A percentile compares a stretch with the other conserved stretches of the same genome.
phyloP scores from a whole-genome alignment of 176 grass and related monocot species.

The Urochloa ruziziensis region DNA sequence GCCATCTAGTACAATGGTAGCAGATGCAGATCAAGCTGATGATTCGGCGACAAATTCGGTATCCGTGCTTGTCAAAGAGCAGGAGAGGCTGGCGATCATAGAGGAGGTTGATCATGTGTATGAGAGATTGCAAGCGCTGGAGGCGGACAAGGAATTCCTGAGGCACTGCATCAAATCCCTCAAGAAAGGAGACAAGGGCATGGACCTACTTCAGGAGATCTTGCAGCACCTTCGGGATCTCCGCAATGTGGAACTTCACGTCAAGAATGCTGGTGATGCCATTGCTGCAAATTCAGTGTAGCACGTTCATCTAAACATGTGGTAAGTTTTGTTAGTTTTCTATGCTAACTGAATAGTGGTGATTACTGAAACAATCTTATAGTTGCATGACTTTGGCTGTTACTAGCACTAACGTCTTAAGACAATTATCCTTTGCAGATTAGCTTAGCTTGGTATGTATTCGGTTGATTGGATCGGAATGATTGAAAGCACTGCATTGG shows the following conservation, averaged over 20 bases:
- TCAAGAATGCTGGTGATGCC: slow-evolving; percentile 49
- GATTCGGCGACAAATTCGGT: slow-evolving; percentile 10
- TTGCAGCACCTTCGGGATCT: slow-evolving; percentile 92
- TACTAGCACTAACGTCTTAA: neutral
- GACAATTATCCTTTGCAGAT: slow-evolving; percentile 45
- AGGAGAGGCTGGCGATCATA: slow-evolving; percentile 59
- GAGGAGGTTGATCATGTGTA: slow-evolving; percentile 87
- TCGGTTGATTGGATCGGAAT: slow-evolving; percentile 5
- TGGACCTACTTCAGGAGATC: slow-evolving; percentile 92
- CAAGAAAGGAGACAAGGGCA: slow-evolving; percentile 84
- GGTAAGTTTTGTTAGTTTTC: slow-evolving; percentile 13
- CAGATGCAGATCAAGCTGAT: slow-evolving; percentile 7
- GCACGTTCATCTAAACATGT: neutral
- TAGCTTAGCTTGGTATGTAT: neutral
- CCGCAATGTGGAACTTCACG: slow-evolving; percentile 67
- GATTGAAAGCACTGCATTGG: slow-evolving; percentile 25
- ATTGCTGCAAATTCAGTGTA: slow-evolving; percentile 44
- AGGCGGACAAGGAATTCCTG: slow-evolving; percentile 94
- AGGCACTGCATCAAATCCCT: slow-evolving; percentile 91
- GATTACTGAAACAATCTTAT: slow-evolving; percentile 9
- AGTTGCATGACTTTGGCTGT: neutral
- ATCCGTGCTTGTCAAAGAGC: slow-evolving; percentile 34
- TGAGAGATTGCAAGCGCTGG: slow-evolving; percentile 79
- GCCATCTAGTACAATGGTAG: slow-evolving; percentile 7
- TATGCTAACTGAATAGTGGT: neutral